These are phyloP conservation scores for Boletus rubescentipes DNA, from an alignment of 768 basidiomycete genomes.

Conservation along the genomic window DNA sequence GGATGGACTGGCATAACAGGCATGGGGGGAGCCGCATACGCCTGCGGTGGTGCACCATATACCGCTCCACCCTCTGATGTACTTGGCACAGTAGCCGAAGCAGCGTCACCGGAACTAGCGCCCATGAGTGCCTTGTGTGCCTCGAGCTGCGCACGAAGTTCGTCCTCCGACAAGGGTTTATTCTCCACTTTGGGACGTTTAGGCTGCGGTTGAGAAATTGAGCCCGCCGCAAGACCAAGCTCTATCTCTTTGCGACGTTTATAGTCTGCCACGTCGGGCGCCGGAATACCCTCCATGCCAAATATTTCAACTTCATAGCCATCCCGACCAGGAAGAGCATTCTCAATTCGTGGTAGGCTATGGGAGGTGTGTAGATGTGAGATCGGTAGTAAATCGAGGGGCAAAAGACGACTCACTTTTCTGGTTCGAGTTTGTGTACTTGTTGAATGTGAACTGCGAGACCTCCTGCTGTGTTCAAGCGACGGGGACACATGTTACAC, in stretches of 20 bases:
- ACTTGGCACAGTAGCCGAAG: constrained; percentile 35
- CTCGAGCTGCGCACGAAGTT: constrained; percentile 80
- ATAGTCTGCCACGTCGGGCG: constrained; percentile 92
- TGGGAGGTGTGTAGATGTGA: constrained; percentile 5
- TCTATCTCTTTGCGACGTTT: constrained; percentile 95
- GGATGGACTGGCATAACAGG: constrained; percentile 27
- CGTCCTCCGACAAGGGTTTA: constrained; percentile 73
- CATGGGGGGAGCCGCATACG: constrained; percentile 52
- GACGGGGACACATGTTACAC: constrained; percentile 91
- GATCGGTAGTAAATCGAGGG: constrained; percentile 2
- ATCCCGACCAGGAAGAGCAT: constrained; percentile 93
- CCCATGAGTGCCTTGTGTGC: constrained; percentile 95
- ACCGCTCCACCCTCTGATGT: constrained; percentile 49
- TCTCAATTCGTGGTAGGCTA: constrained; percentile 87
- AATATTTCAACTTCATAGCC: constrained; percentile 99
- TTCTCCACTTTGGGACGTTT: constrained; percentile 85
- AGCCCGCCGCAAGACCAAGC: constrained; percentile 78
- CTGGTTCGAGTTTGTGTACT: constrained; percentile 98
- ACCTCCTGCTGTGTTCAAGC: constrained; percentile 96
- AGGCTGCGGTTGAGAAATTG: constrained; percentile 75
- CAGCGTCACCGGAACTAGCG: constrained; percentile 37
- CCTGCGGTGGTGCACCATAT: constrained; percentile 71
- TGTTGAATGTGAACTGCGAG: constrained; percentile 98
- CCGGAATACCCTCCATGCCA: constrained; percentile 98
- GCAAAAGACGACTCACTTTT: constrained; percentile 42